Conservation (phyloP, 2,329 filamentous ascomycete genomes). For the Sordariomycetes sp. region DNA sequence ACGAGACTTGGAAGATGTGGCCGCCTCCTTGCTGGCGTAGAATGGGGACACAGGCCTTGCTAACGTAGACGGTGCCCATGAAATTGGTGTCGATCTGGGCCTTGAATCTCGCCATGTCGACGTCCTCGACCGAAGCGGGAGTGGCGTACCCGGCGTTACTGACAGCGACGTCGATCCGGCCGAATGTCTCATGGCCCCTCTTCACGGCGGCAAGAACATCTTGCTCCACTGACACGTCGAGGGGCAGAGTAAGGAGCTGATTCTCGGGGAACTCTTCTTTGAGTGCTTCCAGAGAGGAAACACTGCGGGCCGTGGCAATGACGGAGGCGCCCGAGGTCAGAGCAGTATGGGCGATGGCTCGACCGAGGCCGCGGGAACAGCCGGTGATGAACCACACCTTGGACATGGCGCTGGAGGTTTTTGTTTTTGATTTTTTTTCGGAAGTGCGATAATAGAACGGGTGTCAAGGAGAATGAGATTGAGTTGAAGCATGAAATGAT, state of each 20-base stretch:
- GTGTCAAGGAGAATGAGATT: no score
- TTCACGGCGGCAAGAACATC: constrained; percentile 20
- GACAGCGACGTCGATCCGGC: constrained; percentile 46
- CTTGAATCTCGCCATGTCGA: constrained; percentile 34
- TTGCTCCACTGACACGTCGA: constrained; percentile 43
- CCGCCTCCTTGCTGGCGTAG: constrained; percentile 18
- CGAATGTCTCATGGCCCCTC: constrained; percentile 32
- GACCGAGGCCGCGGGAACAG: constrained; percentile 34
- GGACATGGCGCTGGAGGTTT: constrained; percentile 9
- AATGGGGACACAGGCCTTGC: constrained; percentile 25
- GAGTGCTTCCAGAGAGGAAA: constrained; percentile 20
- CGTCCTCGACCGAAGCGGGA: constrained; percentile 38
- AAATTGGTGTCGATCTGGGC: constrained; percentile 50
- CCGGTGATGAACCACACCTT: constrained; percentile 37
- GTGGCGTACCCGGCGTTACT: constrained; percentile 54
- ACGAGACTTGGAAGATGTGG: constrained; percentile 28
- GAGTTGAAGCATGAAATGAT: no score
- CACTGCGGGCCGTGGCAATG: constrained; percentile 31
- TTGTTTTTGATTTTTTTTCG: no score
- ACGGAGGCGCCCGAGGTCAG: constrained; percentile 28
- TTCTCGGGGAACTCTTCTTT: constrained; percentile 28
- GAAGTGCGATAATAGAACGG: no score
- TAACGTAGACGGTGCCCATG: constrained; percentile 44
- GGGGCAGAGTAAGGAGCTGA: constrained; percentile 29
- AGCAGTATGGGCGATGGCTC: constrained; percentile 24